These are phyloP conservation scores for Coemansia sp. DNA, from an alignment of 192 early-diverging fungal species.

Conservation along the genomic window DNA sequence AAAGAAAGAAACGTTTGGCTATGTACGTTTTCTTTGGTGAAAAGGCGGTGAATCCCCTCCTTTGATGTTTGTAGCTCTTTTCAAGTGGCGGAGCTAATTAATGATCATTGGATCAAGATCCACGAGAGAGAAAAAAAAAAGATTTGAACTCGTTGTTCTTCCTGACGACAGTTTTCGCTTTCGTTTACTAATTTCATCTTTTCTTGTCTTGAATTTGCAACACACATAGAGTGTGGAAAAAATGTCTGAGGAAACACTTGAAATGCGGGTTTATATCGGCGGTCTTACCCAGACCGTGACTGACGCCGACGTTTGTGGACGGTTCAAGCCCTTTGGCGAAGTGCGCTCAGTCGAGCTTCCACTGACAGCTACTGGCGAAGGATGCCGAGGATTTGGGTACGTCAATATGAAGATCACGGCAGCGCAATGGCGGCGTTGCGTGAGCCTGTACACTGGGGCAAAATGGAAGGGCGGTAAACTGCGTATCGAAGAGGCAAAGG, in stretches of 20 bases:
- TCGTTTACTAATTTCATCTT: neutral
- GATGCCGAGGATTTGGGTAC: constrained; percentile 72
- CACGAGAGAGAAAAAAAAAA: neutral
- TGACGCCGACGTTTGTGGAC: constrained; percentile 58
- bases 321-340: constrained; percentile 77
- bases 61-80: no score
- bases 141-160: neutral
- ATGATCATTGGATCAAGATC: neutral
- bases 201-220: neutral
- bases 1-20: neutral
- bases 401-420: constrained; percentile 69
- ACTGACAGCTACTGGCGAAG: constrained; percentile 11
- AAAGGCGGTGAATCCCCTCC: no score
- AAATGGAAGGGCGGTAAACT: constrained; percentile 85
- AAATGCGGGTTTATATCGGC: constrained; percentile 76
- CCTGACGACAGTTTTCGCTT: neutral
- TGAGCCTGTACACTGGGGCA: constrained; percentile 70
- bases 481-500: constrained; percentile 81
- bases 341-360: constrained; percentile 38
- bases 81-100: no score
- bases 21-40: neutral
- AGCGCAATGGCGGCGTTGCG: constrained; percentile 70
- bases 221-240: no score
- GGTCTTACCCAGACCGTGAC: constrained; percentile 67
- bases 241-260: constrained; percentile 32